Conservation (phyloP, 768 basidiomycete genomes). For the Gyrodon lividus region DNA sequence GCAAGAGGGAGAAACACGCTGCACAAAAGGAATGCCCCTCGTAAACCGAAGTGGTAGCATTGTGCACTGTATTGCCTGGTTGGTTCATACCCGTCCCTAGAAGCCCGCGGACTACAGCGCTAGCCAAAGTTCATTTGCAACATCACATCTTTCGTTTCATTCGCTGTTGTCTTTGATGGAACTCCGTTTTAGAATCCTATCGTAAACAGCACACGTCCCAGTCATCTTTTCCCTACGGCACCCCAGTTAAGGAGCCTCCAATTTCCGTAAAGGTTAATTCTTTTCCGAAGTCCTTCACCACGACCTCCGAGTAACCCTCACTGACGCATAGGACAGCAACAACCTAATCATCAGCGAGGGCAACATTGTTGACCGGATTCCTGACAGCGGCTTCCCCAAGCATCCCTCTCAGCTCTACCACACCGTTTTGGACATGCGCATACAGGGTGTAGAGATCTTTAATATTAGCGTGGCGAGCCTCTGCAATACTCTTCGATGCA, state of each 20-base stretch:
- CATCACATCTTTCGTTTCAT: not conserved
- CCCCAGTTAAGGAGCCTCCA: too few species aligned
- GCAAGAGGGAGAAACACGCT: conserved; percentile 71
- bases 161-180: too few species aligned
- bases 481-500: too few species aligned
- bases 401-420: too few species aligned
- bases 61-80: conserved; percentile 5
- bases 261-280: not conserved
- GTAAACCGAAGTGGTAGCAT: conserved; percentile 68
- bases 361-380: not conserved
- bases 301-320: conserved; percentile 41
- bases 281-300: not conserved
- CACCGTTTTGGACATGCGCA: too few species aligned
- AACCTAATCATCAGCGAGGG: not conserved
- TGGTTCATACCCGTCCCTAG: conserved; percentile 1
- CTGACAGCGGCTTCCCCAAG: too few species aligned
- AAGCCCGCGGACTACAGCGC: not conserved
- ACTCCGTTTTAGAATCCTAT: too few species aligned
- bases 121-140: not conserved
- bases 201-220: too few species aligned
- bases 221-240: too few species aligned
- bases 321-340: not conserved
- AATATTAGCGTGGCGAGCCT: too few species aligned
- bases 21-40: conserved; percentile 58
- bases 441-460: too few species aligned